Evolutionary conservation across 345 rosid genomes (phyloP).

Genomic region (Salix viminalis): DNA sequence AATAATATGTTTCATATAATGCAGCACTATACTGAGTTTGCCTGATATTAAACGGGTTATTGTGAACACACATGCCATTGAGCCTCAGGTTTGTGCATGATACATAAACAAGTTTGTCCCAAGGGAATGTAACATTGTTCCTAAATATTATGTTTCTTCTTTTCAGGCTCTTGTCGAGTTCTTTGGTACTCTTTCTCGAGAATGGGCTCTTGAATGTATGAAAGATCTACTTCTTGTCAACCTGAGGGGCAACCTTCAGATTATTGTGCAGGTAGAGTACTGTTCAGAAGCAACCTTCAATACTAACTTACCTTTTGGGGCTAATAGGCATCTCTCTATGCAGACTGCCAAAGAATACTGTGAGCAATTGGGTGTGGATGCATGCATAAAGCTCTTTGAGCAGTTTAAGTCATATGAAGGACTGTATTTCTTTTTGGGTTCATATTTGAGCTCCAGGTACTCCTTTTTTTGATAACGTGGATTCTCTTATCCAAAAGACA

Average conservation of each 20-base stretch:
- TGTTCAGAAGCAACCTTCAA: slow-evolving; percentile 11
- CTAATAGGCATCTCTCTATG: slow-evolving; percentile 4
- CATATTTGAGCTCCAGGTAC: slow-evolving; percentile 88
- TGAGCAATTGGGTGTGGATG: slow-evolving; percentile 88
- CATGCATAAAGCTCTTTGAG: slow-evolving; percentile 91
- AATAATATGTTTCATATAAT: slow-evolving; percentile 6
- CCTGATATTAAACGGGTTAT: slow-evolving; percentile 96
- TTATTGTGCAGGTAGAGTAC: slow-evolving; percentile 75
- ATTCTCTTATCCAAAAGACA: background rate
- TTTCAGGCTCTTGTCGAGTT: slow-evolving; percentile 91
- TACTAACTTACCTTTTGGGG: background rate
- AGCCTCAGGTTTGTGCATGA: slow-evolving; percentile 67
- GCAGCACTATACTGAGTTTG: slow-evolving; percentile 88
- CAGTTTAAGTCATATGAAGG: slow-evolving; percentile 96
- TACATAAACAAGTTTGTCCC: background rate
- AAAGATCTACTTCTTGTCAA: slow-evolving; percentile 89
- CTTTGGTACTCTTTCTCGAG: slow-evolving; percentile 88
- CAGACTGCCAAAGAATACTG: slow-evolving; percentile 96
- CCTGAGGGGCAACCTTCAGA: slow-evolving; percentile 89
- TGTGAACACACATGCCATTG: slow-evolving; percentile 94
- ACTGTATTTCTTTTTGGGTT: slow-evolving; percentile 88
- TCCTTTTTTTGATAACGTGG: background rate
- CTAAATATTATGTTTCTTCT: background rate
- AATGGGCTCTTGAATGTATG: slow-evolving; percentile 99
- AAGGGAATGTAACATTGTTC: background rate